These are phyloP conservation scores for Trichoderma polysporum DNA, from an alignment of 2,329 filamentous ascomycete genomes.

Conservation along the genomic window DNA sequence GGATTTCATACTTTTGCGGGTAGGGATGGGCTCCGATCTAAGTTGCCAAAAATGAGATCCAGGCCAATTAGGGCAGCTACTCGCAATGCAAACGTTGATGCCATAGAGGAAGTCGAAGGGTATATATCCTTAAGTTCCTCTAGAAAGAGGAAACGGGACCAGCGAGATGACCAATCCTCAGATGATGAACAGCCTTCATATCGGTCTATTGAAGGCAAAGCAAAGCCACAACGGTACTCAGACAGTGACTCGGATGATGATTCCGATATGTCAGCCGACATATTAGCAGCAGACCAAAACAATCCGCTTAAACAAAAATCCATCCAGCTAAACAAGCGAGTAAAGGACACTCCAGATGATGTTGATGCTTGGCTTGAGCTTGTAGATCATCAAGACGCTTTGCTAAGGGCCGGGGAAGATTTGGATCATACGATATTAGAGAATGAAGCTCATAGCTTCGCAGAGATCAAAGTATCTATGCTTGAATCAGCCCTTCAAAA, in stretches of 20 bases:
- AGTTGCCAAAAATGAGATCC: conserved; percentile 38
- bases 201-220: conserved; percentile 64
- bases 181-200: conserved; percentile 56
- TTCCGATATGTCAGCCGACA: conserved; percentile 43
- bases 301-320: conserved; percentile 54
- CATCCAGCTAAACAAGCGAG: conserved; percentile 60
- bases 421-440: conserved; percentile 48
- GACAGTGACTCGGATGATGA: conserved; percentile 53
- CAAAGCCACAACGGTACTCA: conserved; percentile 48
- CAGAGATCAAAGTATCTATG: conserved; percentile 77
- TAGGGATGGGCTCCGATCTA: conserved; percentile 50
- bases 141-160: conserved; percentile 43
- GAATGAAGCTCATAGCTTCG: conserved; percentile 66
- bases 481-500: conserved; percentile 73
- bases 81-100: conserved; percentile 26
- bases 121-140: conserved; percentile 48
- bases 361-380: conserved; percentile 73
- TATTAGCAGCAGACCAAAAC: conserved; percentile 35
- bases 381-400: conserved; percentile 72
- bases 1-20: conserved; percentile 34
- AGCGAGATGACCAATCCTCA: conserved; percentile 38
- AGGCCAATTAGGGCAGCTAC: conserved; percentile 42
- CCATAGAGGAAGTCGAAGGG: conserved; percentile 38
- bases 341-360: conserved; percentile 66
- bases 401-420: conserved; percentile 55